A percentile compares a stretch with the other conserved stretches of the same genome.
Evolutionary conservation across 371 early-diverging fungal genomes (phyloP).

Genomic region (Homolaphlyctis polyrhiza): DNA sequence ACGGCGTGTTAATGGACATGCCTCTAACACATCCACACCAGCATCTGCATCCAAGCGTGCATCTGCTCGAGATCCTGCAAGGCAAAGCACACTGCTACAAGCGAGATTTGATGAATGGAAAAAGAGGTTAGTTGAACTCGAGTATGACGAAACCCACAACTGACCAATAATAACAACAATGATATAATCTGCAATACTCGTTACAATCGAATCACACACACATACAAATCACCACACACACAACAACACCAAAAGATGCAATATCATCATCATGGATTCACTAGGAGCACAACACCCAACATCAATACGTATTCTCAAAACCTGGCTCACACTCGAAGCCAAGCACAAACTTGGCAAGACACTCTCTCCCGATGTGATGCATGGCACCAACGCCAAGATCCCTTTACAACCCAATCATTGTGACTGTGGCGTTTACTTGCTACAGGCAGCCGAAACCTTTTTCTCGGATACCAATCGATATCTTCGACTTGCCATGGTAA

Average conservation of each 20-base stretch:
- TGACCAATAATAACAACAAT: too few species aligned
- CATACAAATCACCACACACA: too few species aligned
- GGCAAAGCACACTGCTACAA: too few species aligned
- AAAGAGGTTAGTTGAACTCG: too few species aligned
- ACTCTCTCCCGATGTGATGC: constrained; percentile 8
- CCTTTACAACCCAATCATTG: constrained; percentile 57
- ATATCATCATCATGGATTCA: constrained; percentile 53
- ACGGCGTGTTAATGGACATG: too few species aligned
- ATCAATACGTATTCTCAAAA: constrained; percentile 29
- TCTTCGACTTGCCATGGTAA: background rate
- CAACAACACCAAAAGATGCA: constrained; percentile 24
- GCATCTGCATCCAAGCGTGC: too few species aligned
- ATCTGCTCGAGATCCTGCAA: too few species aligned
- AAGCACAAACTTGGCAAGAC: constrained; percentile 14
- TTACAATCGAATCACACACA: too few species aligned
- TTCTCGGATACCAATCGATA: background rate
- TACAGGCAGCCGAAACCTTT: constrained; percentile 38
- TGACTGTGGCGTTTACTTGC: constrained; percentile 64
- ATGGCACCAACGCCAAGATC: constrained; percentile 45
- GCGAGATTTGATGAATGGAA: too few species aligned
- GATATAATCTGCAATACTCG: too few species aligned
- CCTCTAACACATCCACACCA: too few species aligned
- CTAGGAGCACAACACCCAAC: constrained; percentile 40
- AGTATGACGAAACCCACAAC: too few species aligned
- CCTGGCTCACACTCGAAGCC: constrained; percentile 46